Percentiles rank a stretch among this genome's conserved stretches.
Conservation (phyloP, 495 filamentous ascomycete species). For the Entonaema liquescens region DNA sequence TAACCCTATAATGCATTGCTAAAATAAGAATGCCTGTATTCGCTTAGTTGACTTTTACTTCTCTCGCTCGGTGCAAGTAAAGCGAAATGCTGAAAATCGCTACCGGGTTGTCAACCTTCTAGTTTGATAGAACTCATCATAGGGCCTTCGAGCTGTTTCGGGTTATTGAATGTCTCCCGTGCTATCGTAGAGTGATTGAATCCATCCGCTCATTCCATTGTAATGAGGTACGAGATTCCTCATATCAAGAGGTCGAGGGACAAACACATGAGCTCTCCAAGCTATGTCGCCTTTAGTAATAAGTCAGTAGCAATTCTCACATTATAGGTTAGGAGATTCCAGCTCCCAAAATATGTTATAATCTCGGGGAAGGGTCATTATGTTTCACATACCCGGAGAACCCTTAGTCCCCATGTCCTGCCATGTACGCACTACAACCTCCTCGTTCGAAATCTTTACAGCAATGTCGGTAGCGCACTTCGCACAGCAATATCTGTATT, state of each 20-base stretch:
- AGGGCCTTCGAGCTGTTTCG: background rate
- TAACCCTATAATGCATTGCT: background rate
- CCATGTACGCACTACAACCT: background rate
- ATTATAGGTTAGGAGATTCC: background rate
- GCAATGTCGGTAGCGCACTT: constrained; percentile 18
- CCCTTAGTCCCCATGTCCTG: constrained; percentile 25
- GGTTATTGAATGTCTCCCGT: too few relatives aligned
- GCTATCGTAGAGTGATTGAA: background rate
- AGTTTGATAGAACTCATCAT: background rate
- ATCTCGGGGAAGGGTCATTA: background rate
- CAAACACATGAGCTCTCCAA: background rate
- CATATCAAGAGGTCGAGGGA: too few relatives aligned
- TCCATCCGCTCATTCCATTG: too few relatives aligned
- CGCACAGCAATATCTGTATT: background rate
- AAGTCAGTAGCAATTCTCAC: background rate
- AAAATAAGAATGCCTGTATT: background rate
- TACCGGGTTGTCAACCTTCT: background rate
- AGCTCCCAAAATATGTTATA: background rate
- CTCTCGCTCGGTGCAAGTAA: background rate
- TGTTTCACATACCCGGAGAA: constrained; percentile 12
- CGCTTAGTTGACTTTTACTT: background rate
- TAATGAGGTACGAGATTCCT: too few relatives aligned
- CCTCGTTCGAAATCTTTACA: background rate
- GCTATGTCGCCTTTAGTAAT: background rate
- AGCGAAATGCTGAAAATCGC: background rate